Base-by-base conservation (phyloP, 139 green algal genomes). In the Micractinium sp. region DNA sequence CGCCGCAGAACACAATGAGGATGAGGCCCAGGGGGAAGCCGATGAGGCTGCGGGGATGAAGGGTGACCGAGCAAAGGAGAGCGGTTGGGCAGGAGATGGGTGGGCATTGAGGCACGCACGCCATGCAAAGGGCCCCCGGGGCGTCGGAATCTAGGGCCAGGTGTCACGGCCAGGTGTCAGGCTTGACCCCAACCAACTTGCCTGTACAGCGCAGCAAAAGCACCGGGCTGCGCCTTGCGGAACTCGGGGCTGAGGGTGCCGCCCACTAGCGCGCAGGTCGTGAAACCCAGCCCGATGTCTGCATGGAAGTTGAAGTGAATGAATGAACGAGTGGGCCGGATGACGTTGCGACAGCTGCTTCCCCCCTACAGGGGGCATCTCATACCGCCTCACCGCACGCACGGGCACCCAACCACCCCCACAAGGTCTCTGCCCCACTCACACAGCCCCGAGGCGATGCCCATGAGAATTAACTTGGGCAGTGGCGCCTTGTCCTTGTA, bases 11-110 rank as follows among this genome's bases (percentile, higher is more conserved):
- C 23, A 87, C 82, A 12, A 74, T 78, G 61, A 87, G 82, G 2
- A 74, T 80, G 23, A 87, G 66, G 27, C 66, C 82, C 63, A 87
- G 77, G 0, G 77, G 77, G 23, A 82, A 82, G 77, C 77, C 79
- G 0, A 84, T 36, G 41, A 63, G 27, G 47, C 76, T 82, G 76
- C 76, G 36, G 75, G 9, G 3, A 35, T 13, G n/a, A 23, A 29
- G 75, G 35, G 16, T 0, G 25, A 5, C n/a, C 1, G 2, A 29
- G 20, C 22, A 18, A 75, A 31, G 75, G 13, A 3, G 15, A 4
- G 20, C 14, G 35, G 35, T 19, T 15, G 18, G 36, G 74, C 19
- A 60, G 75, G 36, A 36, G 35, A 81, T 3, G 35, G 63, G 20
- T 23, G 63, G 63, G 63, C 20, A 27, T 27, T 23, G 14, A 12